Conservation (phyloP, 2,329 filamentous ascomycete genomes). For the Ambrosiella xylebori region DNA sequence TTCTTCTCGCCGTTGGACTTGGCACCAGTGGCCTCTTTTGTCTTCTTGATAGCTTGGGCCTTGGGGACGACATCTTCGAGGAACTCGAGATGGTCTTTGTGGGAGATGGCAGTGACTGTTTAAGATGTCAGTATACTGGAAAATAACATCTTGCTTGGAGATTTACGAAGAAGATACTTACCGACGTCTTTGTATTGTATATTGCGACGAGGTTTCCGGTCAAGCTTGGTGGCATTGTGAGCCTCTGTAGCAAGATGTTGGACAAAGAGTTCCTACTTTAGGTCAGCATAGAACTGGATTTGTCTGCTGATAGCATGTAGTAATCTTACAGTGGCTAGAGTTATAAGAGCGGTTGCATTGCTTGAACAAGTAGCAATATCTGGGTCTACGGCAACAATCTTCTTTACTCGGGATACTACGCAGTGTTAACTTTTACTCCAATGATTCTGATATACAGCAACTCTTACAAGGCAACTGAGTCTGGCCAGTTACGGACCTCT, state of each 20-base stretch:
- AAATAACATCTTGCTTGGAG: neutral
- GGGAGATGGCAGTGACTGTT: slow-evolving; percentile 64
- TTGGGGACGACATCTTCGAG: slow-evolving; percentile 79
- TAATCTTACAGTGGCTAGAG: slow-evolving; percentile 57
- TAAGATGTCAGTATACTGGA: neutral
- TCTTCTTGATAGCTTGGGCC: slow-evolving; percentile 63
- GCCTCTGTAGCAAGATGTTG: slow-evolving; percentile 76
- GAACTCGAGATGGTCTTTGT: slow-evolving; percentile 89
- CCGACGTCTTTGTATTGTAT: slow-evolving; percentile 92
- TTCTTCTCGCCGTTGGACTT: slow-evolving; percentile 29
- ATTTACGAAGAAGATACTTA: slow-evolving; percentile 23
- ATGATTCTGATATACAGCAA: neutral
- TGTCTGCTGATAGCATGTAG: slow-evolving; percentile 1
- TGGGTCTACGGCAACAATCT: slow-evolving; percentile 77
- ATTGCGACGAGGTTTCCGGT: slow-evolving; percentile 80
- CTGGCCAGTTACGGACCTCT: slow-evolving; percentile 62
- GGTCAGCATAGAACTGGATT: slow-evolving; percentile 10
- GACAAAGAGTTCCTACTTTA: slow-evolving; percentile 70
- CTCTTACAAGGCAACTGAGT: slow-evolving; percentile 66
- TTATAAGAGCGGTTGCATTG: slow-evolving; percentile 86
- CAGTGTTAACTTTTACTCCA: neutral
- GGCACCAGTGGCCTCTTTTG: slow-evolving; percentile 45
- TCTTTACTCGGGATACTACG: slow-evolving; percentile 82
- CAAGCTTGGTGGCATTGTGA: slow-evolving; percentile 74
- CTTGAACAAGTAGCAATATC: slow-evolving; percentile 78